phyloP scores from a whole-genome alignment of 305 asterid species.

The Ruellia speciosa region DNA sequence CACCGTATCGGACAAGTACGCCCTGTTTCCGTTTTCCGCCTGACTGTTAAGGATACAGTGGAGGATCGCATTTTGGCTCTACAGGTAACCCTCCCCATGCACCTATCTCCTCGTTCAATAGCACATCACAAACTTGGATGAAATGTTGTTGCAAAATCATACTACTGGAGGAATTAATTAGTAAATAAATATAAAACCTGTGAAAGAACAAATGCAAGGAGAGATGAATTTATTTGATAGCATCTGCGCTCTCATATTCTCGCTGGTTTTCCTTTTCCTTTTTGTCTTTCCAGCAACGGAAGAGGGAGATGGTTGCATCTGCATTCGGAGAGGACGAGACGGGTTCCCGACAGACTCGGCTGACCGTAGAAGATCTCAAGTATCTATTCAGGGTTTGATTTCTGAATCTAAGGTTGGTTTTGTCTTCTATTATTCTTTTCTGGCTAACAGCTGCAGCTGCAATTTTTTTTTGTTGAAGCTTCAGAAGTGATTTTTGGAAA shows the following conservation, averaged over 20 bases:
- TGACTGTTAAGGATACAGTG: conserved; percentile 90
- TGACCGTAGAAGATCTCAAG: conserved; percentile 79
- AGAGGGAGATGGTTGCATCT: conserved; percentile 90
- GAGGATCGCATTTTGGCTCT: conserved; percentile 96
- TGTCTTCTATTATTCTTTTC: conserved; percentile 14
- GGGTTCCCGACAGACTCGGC: conserved; percentile 68
- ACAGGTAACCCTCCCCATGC: conserved; percentile 47
- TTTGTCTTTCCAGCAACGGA: conserved; percentile 75
- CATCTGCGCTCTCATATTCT: not conserved
- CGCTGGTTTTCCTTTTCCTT: too few relatives aligned
- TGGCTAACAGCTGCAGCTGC: conserved; percentile 20
- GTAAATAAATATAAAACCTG: not conserved
- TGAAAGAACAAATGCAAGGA: not conserved
- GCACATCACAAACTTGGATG: too few relatives aligned
- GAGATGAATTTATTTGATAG: not conserved
- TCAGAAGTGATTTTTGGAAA: conserved; percentile 20
- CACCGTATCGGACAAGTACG: conserved; percentile 97
- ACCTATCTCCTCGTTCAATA: too few relatives aligned
- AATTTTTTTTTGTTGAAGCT: conserved; percentile 21
- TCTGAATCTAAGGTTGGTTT: conserved; percentile 9
- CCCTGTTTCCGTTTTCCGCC: conserved; percentile 84
- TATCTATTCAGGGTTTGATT: conserved; percentile 57
- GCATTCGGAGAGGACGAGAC: conserved; percentile 94
- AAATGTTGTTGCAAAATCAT: not conserved
- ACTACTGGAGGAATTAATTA: not conserved